Evolutionary conservation across 768 basidiomycete species (phyloP).

Genomic region (Tylopilus sp.): DNA sequence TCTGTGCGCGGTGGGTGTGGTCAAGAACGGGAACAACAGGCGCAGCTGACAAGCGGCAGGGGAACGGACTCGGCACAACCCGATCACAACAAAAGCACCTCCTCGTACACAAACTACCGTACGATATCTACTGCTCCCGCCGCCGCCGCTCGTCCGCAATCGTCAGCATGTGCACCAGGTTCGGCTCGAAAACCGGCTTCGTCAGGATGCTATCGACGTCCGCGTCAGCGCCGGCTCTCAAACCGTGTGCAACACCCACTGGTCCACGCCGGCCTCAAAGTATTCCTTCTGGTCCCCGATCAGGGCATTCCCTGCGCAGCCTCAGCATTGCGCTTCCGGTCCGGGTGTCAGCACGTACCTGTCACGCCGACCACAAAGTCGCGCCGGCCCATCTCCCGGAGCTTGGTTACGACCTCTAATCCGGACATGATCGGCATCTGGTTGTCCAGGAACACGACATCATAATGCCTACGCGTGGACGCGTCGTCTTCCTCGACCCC

Average conservation of each 20-base stretch:
- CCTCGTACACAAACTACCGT: no score
- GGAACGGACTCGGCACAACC: slow-evolving; percentile 32
- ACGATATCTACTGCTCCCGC: background rate
- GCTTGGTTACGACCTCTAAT: slow-evolving; percentile 57
- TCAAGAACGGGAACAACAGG: slow-evolving; percentile 30
- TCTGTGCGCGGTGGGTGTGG: slow-evolving; percentile 30
- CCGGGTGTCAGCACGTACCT: slow-evolving; percentile 9
- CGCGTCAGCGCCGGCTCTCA: background rate
- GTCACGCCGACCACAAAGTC: slow-evolving; percentile 86
- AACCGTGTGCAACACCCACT: slow-evolving; percentile 40
- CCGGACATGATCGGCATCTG: slow-evolving; percentile 86
- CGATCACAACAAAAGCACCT: slow-evolving; percentile 27
- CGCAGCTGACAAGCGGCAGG: slow-evolving; percentile 32
- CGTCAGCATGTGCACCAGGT: slow-evolving; percentile 39
- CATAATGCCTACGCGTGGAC: slow-evolving; percentile 26
- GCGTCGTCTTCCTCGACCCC: background rate
- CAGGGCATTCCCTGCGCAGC: slow-evolving; percentile 47
- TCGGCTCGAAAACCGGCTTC: slow-evolving; percentile 71
- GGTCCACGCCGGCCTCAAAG: slow-evolving; percentile 69
- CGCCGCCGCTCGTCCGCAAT: slow-evolving; percentile 42
- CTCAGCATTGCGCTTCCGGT: slow-evolving; percentile 5
- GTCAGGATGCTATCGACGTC: slow-evolving; percentile 57
- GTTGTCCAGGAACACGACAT: slow-evolving; percentile 60
- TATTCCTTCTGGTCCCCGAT: slow-evolving; percentile 71
- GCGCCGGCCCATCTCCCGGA: slow-evolving; percentile 59